Conservation (phyloP, 1,284 basidiomycete genomes). For the Microbotryum violaceum region DNA sequence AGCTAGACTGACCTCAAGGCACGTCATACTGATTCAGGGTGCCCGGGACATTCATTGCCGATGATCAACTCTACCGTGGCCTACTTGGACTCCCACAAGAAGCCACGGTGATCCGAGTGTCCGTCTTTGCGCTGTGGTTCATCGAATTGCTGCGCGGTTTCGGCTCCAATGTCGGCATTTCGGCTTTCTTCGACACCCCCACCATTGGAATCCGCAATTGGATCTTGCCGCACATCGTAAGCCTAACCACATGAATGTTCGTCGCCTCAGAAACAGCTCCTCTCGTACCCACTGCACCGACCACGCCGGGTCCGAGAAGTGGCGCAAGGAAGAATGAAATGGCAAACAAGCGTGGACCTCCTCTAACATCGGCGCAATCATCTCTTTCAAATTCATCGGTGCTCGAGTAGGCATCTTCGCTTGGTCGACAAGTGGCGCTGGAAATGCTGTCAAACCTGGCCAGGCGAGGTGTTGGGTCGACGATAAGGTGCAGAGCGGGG, state of each 20-base stretch:
- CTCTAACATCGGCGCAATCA: conserved; percentile 5
- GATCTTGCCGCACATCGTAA: conserved; percentile 16
- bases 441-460: conserved; percentile 6
- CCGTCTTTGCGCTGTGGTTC: conserved; percentile 10
- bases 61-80: conserved; percentile 21
- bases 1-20: too few species aligned
- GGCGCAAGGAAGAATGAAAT: conserved; percentile 23
- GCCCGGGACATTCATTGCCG: conserved; percentile 2
- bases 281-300: neutral
- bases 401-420: conserved; percentile 23
- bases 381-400: conserved; percentile 19
- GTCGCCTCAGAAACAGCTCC: neutral
- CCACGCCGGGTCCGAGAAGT: neutral
- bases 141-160: conserved; percentile 9
- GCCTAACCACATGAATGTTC: conserved; percentile 10
- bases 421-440: conserved; percentile 3
- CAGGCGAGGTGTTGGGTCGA: conserved; percentile 21
- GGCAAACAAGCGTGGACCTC: conserved; percentile 19
- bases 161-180: conserved; percentile 3
- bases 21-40: too few species aligned
- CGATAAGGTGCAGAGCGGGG: neutral
- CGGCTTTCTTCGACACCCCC: conserved; percentile 21
- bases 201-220: conserved; percentile 22
- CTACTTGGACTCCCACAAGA: conserved; percentile 19
- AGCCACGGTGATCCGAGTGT: conserved; percentile 15